A percentile compares a stretch with the other conserved stretches of the same genome.
phyloP scores from a whole-genome alignment of 1,139 yeast species.

The Pichia sp. region DNA sequence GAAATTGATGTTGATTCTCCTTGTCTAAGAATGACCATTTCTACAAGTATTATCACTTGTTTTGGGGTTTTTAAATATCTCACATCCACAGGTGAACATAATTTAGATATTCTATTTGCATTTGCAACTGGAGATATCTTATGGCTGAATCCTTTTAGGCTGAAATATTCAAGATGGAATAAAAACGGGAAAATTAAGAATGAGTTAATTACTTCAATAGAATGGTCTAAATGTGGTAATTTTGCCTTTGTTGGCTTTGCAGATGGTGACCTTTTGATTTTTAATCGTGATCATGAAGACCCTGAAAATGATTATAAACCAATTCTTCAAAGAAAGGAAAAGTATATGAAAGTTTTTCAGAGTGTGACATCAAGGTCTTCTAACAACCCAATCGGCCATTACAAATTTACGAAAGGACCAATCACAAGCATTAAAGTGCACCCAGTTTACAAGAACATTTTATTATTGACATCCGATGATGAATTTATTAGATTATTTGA shows the following conservation, averaged over 20 bases:
- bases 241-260: constrained; percentile 30
- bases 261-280: constrained; percentile 32
- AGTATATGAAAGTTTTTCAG: constrained; percentile 19
- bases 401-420: constrained; percentile 55
- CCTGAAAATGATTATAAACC: constrained; percentile 23
- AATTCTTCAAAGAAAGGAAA: constrained; percentile 11
- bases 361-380: constrained; percentile 4
- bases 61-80: constrained; percentile 21
- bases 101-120: constrained; percentile 45
- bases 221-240: constrained; percentile 29
- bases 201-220: constrained; percentile 26
- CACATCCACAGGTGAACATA: constrained; percentile 29
- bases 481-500: constrained; percentile 61
- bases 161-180: constrained; percentile 45
- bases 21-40: constrained; percentile 23
- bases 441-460: constrained; percentile 33
- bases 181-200: constrained; percentile 39
- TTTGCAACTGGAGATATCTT: constrained; percentile 49
- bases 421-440: constrained; percentile 49
- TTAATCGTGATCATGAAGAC: constrained; percentile 31
- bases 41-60: constrained; percentile 26
- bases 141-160: constrained; percentile 46
- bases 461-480: constrained; percentile 58
- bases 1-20: constrained; percentile 31
- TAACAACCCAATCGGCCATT: constrained; percentile 50